Evolutionary conservation across 2,329 filamentous ascomycete species (phyloP), one percentile per base, ranked within the genome.

Genomic region (Xylaria sp.): DNA sequence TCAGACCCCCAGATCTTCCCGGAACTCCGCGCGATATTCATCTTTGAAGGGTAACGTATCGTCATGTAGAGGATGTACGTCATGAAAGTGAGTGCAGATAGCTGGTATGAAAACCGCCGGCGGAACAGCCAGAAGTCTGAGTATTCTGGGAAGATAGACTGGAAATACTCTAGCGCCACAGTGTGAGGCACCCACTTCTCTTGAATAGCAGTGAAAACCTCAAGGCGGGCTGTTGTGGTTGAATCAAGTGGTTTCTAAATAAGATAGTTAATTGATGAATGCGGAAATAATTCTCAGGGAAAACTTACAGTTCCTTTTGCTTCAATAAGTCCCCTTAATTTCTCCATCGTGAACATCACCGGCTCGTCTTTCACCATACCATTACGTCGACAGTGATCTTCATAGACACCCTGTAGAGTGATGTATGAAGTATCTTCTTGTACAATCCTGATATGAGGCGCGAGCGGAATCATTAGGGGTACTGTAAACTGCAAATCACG

Each of bases 111-210:
- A 81, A 99, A 97, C 72, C 97, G 94, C 66, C 94, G 90, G 66
- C 96, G 92, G 92, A 99, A 99, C 65, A 99, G 87, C 94, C 95
- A 99, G 84, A 98, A 97, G 75, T 97, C 94, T 51, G 92, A 89
- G 79, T 93, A 99, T 69, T 92, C 91, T 33, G 94, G 92, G 81
- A 96, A 98, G 5, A 90, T 92, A 71, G 87, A 85, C 77, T 94
- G 92, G 87, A 97, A 97, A 82, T 95, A 97, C 71, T 97, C 89
- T 61, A 97, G 86, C 25, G 91, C 90, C 66, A 98, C 84, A 2
- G 89, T 93, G 66, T 90, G 90, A 5, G 94, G 92, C 63, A 97
- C 94, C 87, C 91, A 96, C 77, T 94, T 95, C 78, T 96, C 92
- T 79, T 97, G 94, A 71, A 99, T 96, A 1, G 95, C 92, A 49